phyloP scores from a whole-genome alignment of 2,329 filamentous ascomycete genomes.

The Blastomyces silverae region DNA sequence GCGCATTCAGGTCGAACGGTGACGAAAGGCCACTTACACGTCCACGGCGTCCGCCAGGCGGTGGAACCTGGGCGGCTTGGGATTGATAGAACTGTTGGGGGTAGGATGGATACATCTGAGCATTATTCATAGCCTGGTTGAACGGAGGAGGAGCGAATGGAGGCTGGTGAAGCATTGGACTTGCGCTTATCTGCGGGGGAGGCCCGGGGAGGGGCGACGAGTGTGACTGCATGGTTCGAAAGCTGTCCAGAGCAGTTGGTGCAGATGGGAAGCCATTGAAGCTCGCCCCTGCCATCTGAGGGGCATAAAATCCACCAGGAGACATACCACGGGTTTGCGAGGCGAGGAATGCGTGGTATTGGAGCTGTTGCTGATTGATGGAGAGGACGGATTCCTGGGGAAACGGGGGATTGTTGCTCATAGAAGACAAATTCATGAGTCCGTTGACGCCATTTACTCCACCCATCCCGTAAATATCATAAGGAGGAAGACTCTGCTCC shows the following conservation, averaged over 20 bases:
- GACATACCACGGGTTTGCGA: constrained; percentile 41
- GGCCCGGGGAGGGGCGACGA: constrained; percentile 33
- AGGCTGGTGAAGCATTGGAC: constrained; percentile 45
- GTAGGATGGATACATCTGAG: constrained; percentile 48
- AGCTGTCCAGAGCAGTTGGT: constrained; percentile 37
- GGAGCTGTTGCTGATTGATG: constrained; percentile 47
- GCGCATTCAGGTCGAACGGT: background rate
- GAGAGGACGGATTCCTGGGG: constrained; percentile 37
- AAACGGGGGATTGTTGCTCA: constrained; percentile 27
- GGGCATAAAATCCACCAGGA: constrained; percentile 42
- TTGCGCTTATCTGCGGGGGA: constrained; percentile 33
- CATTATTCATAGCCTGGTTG: constrained; percentile 39
- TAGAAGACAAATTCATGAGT: constrained; percentile 12
- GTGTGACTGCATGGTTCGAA: constrained; percentile 38
- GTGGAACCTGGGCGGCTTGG: constrained; percentile 40
- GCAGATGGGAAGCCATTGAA: constrained; percentile 39
- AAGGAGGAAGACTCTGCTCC: constrained; percentile 33
- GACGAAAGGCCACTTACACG: constrained; percentile 41
- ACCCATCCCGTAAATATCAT: constrained; percentile 36
- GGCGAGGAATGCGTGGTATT: constrained; percentile 53
- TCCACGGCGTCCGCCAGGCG: constrained; percentile 48
- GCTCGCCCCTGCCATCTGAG: constrained; percentile 38
- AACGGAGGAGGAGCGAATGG: constrained; percentile 41
- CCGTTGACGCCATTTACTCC: constrained; percentile 32
- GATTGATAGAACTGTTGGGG: constrained; percentile 39